Evolutionary conservation across 2,329 filamentous ascomycete species (phyloP), one percentile per base, ranked within the genome.

Genomic region (Sporothrix phasma): DNA sequence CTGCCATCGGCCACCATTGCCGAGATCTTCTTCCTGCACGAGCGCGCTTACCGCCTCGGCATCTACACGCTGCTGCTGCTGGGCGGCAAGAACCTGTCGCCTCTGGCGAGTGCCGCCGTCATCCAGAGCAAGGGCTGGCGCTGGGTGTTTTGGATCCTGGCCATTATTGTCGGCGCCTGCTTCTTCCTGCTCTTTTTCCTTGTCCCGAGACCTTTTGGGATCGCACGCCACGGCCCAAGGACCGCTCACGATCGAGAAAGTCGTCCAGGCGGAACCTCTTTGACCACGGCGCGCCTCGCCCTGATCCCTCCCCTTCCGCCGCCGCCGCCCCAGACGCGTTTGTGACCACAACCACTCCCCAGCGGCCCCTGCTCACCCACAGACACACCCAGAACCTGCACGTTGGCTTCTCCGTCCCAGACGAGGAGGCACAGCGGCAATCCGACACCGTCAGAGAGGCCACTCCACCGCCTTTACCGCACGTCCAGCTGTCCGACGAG

Each of bases 191-290:
- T 97, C 1, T 96, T 96, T 73, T 80, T 97, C 65, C 96, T 96
- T 70, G 90, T 96, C 0, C 93, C 0, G 93, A 97, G 76, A 96
- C 92, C 0, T 97, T 96, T 69, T 97, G 93, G 93, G 92, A 97
- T 74, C 82, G 93, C 56, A 88, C 88, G 2, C 92, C 92, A 1
- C 65, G 74, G 34, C 75, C 76, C 1, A 73, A 70, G 17, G 37
- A 46, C 49, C 61, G 61, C 3, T 63, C 49, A 1, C 61, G 61
- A 19, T 63, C 61, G 7, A 24, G 61, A 13, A 56, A 39, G 19
- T 10, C 49, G 13, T 63, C 61, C 49, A 63, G 34, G 15, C 61
- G 19, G 22, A 46, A 63, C 19, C 61, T 63, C 26, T 56, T 59
- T 8, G 39, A 41, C 49, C 49, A 63, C 11, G 39, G 7, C 11